Evolutionary conservation across 2,329 filamentous ascomycete species (phyloP).

Genomic region (Cladosporium sp.): DNA sequence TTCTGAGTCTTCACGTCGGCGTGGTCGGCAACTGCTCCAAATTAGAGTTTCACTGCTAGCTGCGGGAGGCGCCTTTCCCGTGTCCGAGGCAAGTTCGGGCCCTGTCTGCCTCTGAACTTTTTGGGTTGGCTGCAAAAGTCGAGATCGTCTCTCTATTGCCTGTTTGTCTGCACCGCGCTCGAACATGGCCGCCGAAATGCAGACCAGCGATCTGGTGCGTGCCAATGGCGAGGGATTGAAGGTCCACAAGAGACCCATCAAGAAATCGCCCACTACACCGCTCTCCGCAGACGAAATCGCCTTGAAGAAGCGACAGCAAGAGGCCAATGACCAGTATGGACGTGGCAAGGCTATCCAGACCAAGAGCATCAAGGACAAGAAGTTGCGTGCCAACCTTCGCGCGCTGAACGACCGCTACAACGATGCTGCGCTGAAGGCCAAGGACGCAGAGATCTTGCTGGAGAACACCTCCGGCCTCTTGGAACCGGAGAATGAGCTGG

Average conservation of each 20-base stretch:
- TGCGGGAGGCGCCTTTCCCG: neutral
- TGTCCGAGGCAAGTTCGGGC: neutral
- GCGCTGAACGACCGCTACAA: constrained; percentile 78
- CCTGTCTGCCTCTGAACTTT: constrained; percentile 6
- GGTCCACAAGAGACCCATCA: constrained; percentile 19
- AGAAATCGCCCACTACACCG: constrained; percentile 24
- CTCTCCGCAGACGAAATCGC: constrained; percentile 31
- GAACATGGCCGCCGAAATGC: constrained; percentile 14
- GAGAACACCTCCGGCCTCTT: constrained; percentile 84
- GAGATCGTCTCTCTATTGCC: neutral
- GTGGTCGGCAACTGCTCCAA: no score
- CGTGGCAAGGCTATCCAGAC: constrained; percentile 72
- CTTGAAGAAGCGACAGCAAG: constrained; percentile 30
- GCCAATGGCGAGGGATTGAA: constrained; percentile 23
- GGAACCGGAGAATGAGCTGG: constrained; percentile 81
- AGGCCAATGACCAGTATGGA: constrained; percentile 62
- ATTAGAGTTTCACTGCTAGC: neutral
- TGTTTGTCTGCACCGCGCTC: neutral
- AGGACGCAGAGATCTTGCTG: constrained; percentile 90
- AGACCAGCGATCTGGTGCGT: constrained; percentile 26
- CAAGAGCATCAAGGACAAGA: constrained; percentile 79
- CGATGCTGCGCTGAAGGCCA: constrained; percentile 74
- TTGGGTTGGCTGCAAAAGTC: neutral
- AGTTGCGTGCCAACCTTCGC: constrained; percentile 75
- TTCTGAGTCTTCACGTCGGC: no score